phyloP scores from a whole-genome alignment of 1,139 yeast species.

The Magnusiomyces tetraspermus region DNA sequence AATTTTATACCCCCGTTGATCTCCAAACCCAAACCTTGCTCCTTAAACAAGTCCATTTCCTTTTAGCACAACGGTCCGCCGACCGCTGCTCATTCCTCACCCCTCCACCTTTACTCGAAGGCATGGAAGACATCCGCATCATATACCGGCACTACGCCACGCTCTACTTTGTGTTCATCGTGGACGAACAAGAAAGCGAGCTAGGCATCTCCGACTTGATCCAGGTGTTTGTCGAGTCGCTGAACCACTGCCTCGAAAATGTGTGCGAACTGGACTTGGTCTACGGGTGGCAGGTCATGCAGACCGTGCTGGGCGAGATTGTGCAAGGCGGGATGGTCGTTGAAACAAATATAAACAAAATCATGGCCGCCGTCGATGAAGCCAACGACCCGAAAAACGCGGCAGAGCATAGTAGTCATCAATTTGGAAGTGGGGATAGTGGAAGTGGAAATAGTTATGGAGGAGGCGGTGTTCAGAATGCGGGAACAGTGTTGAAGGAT shows the following conservation, averaged over 20 bases:
- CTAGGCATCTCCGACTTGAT: conserved; percentile 87
- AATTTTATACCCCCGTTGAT: conserved; percentile 88
- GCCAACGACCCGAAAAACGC: conserved; percentile 29
- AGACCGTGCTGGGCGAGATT: conserved; percentile 75
- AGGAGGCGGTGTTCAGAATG: conserved; percentile 10
- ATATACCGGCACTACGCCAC: conserved; percentile 94
- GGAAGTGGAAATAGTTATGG: conserved; percentile 9
- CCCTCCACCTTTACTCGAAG: conserved; percentile 57
- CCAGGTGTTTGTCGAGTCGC: conserved; percentile 92
- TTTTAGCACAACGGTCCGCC: conserved; percentile 59
- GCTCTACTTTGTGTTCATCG: conserved; percentile 84
- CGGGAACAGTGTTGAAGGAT: conserved; percentile 16
- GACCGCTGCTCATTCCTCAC: conserved; percentile 73
- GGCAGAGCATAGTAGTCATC: conserved; percentile 14
- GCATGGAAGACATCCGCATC: conserved; percentile 57
- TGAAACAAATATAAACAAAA: conserved; percentile 74
- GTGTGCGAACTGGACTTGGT: conserved; percentile 94
- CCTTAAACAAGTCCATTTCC: conserved; percentile 63
- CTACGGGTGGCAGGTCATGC: conserved; percentile 94
- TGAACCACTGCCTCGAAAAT: conserved; percentile 84
- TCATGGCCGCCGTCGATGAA: conserved; percentile 56
- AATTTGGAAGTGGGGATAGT: no score
- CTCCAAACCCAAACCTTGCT: conserved; percentile 64
- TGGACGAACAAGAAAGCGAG: conserved; percentile 92
- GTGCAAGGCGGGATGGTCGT: conserved; percentile 99